Percentiles rank a stretch among this genome's conserved stretches.
Conservation (phyloP, 805 yeast genomes). For the Blastobotrys muscicola region DNA sequence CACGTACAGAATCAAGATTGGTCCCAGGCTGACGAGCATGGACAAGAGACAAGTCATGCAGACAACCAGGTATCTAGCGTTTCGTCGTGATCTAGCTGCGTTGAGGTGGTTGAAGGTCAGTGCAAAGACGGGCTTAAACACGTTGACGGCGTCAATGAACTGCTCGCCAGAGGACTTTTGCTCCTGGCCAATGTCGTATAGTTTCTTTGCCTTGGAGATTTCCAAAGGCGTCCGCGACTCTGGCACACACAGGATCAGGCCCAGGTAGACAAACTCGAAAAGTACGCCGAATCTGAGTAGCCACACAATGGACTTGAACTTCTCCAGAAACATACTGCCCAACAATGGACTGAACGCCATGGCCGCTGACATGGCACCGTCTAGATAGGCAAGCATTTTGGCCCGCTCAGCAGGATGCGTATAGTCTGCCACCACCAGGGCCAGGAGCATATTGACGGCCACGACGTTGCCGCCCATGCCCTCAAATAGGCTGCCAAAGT, state of each 20-base stretch:
- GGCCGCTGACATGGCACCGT: constrained; percentile 22
- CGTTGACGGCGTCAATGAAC: constrained; percentile 12
- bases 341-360: constrained; percentile 21
- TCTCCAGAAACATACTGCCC: constrained; percentile 16
- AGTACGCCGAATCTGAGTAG: constrained; percentile 5
- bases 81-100: constrained; percentile 8
- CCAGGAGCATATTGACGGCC: constrained; percentile 46
- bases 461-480: constrained; percentile 56
- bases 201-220: not conserved
- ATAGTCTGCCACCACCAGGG: constrained; percentile 68
- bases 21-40: constrained; percentile 10
- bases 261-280: constrained; percentile 3
- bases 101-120: constrained; percentile 15
- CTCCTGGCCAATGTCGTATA: not conserved
- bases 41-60: constrained; percentile 10
- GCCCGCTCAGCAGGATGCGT: constrained; percentile 49
- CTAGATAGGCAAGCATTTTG: constrained; percentile 22
- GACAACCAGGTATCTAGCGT: constrained; percentile 14
- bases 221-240: constrained; percentile 15
- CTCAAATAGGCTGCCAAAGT: constrained; percentile 37
- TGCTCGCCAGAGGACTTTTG: not conserved
- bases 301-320: constrained; percentile 8
- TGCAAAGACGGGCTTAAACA: constrained; percentile 20
- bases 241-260: not conserved
- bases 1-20: constrained; percentile 21